phyloP scores from a whole-genome alignment of 805 yeast genomes.

The Lipomyces sp. region DNA sequence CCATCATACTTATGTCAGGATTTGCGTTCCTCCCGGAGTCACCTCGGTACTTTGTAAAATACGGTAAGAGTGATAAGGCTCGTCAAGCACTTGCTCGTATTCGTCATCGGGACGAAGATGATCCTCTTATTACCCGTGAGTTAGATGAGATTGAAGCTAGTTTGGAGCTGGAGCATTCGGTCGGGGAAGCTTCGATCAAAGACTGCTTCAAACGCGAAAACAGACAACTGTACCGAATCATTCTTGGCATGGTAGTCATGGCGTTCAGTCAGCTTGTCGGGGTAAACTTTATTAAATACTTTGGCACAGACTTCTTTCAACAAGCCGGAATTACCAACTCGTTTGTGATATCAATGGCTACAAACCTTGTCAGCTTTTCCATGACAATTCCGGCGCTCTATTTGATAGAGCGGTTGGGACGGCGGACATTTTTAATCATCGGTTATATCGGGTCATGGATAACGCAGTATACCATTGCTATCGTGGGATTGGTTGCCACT shows the following conservation, averaged over 20 bases:
- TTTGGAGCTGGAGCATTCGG: constrained; percentile 51
- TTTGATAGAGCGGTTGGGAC: constrained; percentile 77
- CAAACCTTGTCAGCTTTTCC: constrained; percentile 79
- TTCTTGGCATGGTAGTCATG: constrained; percentile 71
- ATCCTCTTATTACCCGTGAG: constrained; percentile 53
- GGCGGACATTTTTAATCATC: constrained; percentile 66
- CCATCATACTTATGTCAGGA: constrained; percentile 61
- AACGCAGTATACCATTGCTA: constrained; percentile 70
- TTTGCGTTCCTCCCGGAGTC: constrained; percentile 77
- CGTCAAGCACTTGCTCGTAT: constrained; percentile 59
- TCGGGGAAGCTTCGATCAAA: constrained; percentile 19
- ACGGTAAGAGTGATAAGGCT: constrained; percentile 61
- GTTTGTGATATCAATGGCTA: constrained; percentile 73
- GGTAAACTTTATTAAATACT: constrained; percentile 86
- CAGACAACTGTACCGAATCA: constrained; percentile 46
- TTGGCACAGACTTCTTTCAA: constrained; percentile 80
- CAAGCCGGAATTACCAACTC: constrained; percentile 66
- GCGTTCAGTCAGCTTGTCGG: constrained; percentile 92
- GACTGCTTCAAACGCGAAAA: constrained; percentile 44
- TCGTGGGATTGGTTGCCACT: constrained; percentile 58
- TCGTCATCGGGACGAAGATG: constrained; percentile 49
- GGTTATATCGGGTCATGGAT: constrained; percentile 80
- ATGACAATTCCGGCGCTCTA: constrained; percentile 84
- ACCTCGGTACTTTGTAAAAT: constrained; percentile 71
- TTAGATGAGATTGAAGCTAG: constrained; percentile 56